Percentiles rank a stretch among this genome's conserved stretches.
These are phyloP conservation scores for Monotropa hypopitys DNA, from an alignment of 179 eudicot species.

Conservation along the genomic window DNA sequence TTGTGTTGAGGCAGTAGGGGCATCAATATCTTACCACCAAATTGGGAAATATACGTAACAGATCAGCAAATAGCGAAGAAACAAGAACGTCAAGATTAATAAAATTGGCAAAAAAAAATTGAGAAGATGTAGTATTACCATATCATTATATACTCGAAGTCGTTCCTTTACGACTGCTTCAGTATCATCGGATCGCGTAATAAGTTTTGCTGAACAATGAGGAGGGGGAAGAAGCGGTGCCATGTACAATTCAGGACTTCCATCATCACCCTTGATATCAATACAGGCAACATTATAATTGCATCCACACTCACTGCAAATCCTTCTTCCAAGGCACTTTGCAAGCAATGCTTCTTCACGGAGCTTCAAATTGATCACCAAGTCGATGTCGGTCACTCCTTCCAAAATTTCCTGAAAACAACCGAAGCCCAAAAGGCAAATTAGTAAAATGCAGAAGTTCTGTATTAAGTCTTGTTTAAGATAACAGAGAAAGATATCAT, in stretches of 20 bases:
- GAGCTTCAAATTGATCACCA: conserved; percentile 78
- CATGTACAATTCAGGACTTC: conserved; percentile 62
- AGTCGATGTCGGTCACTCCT: conserved; percentile 71
- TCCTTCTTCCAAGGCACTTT: conserved; percentile 93
- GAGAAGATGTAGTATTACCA: conserved; percentile 34
- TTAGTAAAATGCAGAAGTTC: background rate
- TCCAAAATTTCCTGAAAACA: conserved; percentile 68
- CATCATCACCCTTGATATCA: conserved; percentile 60
- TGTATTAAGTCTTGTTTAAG: background rate
- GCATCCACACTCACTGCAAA: conserved; percentile 79
- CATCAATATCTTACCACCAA: background rate
- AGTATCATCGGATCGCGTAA: conserved; percentile 79
- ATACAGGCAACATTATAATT: conserved; percentile 75
- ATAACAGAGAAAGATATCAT: background rate
- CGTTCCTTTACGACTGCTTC: conserved; percentile 75
- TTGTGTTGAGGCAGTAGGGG: background rate
- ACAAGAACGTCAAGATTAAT: background rate
- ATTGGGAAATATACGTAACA: background rate
- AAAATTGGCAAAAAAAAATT: background rate
- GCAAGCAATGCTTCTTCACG: conserved; percentile 81
- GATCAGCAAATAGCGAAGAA: background rate
- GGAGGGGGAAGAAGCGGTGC: conserved; percentile 77
- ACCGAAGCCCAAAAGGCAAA: background rate
- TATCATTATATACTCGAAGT: conserved; percentile 59
- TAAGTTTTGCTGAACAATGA: conserved; percentile 65